These are phyloP conservation scores for Thelephora terrestris DNA, from an alignment of 1,284 basidiomycete species.

Conservation along the genomic window DNA sequence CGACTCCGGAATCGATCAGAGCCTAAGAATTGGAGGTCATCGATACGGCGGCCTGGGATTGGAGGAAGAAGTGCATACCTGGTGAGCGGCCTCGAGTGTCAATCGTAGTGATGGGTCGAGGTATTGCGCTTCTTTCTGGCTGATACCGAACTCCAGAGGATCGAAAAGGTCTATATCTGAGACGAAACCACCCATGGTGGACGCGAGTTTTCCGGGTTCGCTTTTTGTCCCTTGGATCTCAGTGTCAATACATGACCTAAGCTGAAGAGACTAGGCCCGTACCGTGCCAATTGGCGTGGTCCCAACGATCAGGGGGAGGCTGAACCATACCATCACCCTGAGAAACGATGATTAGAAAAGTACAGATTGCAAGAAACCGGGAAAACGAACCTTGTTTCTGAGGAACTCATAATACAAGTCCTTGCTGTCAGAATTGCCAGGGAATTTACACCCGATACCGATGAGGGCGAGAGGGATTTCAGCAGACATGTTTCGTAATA, in stretches of 20 bases:
- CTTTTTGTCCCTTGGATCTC: background rate
- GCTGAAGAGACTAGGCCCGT: slow-evolving; percentile 1
- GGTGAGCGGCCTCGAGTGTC: slow-evolving; percentile 16
- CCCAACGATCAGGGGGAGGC: slow-evolving; percentile 19
- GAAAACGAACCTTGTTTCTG: slow-evolving; percentile 16
- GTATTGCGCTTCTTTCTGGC: slow-evolving; percentile 15
- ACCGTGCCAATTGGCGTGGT: slow-evolving; percentile 22
- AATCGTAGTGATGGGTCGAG: slow-evolving; percentile 19
- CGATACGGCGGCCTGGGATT: background rate
- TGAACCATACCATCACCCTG: slow-evolving; percentile 21
- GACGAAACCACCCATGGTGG: slow-evolving; percentile 21
- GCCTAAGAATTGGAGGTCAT: slow-evolving; percentile 6
- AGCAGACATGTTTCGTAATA: slow-evolving; percentile 15
- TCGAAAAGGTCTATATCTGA: slow-evolving; percentile 21
- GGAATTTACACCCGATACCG: slow-evolving; percentile 23
- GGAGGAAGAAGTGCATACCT: slow-evolving; percentile 10
- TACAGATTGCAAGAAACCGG: background rate
- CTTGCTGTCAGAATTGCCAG: slow-evolving; percentile 21
- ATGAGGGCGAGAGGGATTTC: slow-evolving; percentile 19
- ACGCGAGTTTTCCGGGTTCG: slow-evolving; percentile 20
- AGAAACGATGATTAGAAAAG: background rate
- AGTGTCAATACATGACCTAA: background rate
- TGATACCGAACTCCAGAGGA: slow-evolving; percentile 24
- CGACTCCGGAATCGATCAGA: slow-evolving; percentile 23
- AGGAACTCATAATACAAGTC: slow-evolving; percentile 21